These are phyloP conservation scores for Vitis riparia DNA, from an alignment of 164 flowering plant genomes.

Conservation along the genomic window DNA sequence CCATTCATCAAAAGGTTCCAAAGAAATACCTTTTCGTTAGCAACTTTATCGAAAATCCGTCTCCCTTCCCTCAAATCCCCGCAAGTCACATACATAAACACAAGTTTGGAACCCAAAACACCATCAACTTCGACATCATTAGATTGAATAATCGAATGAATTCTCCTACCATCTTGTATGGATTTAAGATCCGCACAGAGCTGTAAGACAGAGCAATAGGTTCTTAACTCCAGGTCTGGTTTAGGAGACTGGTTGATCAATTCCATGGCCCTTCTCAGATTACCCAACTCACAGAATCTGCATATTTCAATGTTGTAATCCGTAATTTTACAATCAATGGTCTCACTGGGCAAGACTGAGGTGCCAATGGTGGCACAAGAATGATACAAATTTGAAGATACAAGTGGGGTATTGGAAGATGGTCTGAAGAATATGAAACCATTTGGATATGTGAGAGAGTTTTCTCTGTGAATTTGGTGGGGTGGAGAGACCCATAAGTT, in stretches of 20 bases:
- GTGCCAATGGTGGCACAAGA: constrained; percentile 1
- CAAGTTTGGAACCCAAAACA: constrained; percentile 57
- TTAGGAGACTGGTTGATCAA: constrained; percentile 28
- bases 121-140: constrained; percentile 31
- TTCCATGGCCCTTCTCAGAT: constrained; percentile 47
- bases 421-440: constrained; percentile 20
- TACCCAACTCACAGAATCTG: constrained; percentile 47
- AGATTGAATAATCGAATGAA: constrained; percentile 37
- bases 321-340: background rate
- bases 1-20: constrained; percentile 65
- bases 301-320: constrained; percentile 31
- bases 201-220: constrained; percentile 50
- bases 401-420: constrained; percentile 7
- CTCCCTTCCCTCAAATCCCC: constrained; percentile 61
- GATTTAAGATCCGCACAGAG: constrained; percentile 62
- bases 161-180: constrained; percentile 40
- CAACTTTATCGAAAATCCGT: constrained; percentile 45
- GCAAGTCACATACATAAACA: constrained; percentile 64
- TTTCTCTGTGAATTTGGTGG: constrained; percentile 5
- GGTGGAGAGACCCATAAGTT: constrained; percentile 15
- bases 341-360: constrained; percentile 12
- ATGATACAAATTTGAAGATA: constrained; percentile 2
- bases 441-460: constrained; percentile 1
- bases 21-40: constrained; percentile 44
- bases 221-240: constrained; percentile 31